Evolutionary conservation across 495 filamentous ascomycete species (phyloP).

Genomic region (Tuber brumale): DNA sequence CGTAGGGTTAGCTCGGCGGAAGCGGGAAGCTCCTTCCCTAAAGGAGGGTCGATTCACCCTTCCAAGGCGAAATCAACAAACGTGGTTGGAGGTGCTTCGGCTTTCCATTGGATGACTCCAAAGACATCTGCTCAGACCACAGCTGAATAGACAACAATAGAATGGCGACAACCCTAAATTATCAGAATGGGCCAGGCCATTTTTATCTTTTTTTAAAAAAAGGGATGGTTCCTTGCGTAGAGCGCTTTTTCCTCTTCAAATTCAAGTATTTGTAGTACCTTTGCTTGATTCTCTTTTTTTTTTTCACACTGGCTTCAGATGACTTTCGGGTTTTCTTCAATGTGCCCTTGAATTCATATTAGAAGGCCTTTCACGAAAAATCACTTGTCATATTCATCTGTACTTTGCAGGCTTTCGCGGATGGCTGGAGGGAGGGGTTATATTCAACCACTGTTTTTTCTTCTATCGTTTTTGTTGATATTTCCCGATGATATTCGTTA

Average conservation of each 20-base stretch:
- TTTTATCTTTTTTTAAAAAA: background rate
- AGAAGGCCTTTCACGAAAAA: conserved; percentile 1
- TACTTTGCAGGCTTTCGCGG: background rate
- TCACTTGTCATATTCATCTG: background rate
- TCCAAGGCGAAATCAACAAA: conserved; percentile 57
- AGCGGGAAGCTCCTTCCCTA: conserved; percentile 44
- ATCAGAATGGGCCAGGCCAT: background rate
- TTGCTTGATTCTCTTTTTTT: background rate
- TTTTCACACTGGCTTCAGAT: background rate
- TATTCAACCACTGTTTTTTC: background rate
- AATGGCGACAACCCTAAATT: conserved; percentile 1
- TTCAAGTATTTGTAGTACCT: background rate
- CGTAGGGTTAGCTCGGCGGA: conserved; percentile 45
- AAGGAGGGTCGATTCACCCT: conserved; percentile 35
- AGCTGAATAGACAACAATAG: conserved; percentile 21
- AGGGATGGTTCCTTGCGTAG: background rate
- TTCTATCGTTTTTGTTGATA: background rate
- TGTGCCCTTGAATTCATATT: background rate
- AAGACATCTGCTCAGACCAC: conserved; percentile 24
- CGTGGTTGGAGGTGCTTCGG: conserved; percentile 84
- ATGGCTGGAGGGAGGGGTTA: background rate
- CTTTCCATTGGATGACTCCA: conserved; percentile 80
- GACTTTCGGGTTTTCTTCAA: background rate
- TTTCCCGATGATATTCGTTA: background rate
- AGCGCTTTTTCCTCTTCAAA: background rate